phyloP scores from a whole-genome alignment of 192 early-diverging fungal species.

The Linnemannia schmuckeri region DNA sequence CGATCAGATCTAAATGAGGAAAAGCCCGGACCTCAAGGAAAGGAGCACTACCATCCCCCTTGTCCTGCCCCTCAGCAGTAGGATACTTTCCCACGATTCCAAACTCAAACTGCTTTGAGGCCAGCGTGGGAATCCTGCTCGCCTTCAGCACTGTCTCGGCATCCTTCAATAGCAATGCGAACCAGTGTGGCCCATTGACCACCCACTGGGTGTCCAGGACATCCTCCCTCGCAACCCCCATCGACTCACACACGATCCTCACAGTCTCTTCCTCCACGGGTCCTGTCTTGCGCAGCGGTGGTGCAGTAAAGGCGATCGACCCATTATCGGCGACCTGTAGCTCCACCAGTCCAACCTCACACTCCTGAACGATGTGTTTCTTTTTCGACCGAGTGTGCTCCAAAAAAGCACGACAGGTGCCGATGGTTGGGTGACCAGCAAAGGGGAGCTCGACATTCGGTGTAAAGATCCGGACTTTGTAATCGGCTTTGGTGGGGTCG shows the following conservation, averaged over 20 bases:
- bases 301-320: conserved; percentile 22
- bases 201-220: conserved; percentile 34
- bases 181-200: conserved; percentile 30
- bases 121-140: conserved; percentile 8
- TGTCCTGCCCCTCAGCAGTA: not conserved
- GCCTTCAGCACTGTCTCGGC: conserved; percentile 18
- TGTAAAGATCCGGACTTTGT: conserved; percentile 34
- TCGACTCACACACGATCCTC: conserved; percentile 11
- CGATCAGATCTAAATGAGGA: conserved; percentile 13
- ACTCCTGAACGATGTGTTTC: conserved; percentile 30
- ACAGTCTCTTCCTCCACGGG: conserved; percentile 15
- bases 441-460: conserved; percentile 20
- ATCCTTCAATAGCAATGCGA: conserved; percentile 30
- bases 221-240: conserved; percentile 21
- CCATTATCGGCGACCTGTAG: not conserved
- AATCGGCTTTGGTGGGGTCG: conserved; percentile 36
- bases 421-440: conserved; percentile 34
- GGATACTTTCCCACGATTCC: conserved; percentile 23
- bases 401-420: conserved; percentile 23
- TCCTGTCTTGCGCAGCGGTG: conserved; percentile 27
- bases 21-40: conserved; percentile 33
- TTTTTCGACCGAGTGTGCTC: conserved; percentile 7
- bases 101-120: conserved; percentile 13
- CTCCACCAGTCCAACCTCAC: conserved; percentile 28
- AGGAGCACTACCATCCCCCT: conserved; percentile 7